phyloP scores from a whole-genome alignment of 176 grass and related monocot genomes.

The Urochloa ruziziensis region DNA sequence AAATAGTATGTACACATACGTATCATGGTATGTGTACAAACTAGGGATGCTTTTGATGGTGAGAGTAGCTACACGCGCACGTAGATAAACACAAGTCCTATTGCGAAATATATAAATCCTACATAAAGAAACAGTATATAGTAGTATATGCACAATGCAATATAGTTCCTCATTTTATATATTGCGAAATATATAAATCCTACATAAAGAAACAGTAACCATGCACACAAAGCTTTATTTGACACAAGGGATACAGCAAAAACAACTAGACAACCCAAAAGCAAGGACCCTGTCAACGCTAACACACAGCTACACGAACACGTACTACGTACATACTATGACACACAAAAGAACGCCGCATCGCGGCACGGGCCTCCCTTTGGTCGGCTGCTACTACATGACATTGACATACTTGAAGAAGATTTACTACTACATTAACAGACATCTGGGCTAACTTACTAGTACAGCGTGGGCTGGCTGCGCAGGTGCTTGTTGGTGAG shows the following conservation, averaged over 20 bases:
- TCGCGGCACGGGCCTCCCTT: background rate
- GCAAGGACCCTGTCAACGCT: background rate
- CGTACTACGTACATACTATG: background rate
- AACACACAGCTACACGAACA: background rate
- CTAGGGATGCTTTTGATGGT: too few species aligned
- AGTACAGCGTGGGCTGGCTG: background rate
- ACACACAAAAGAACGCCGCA: background rate
- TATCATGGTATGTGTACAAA: too few species aligned
- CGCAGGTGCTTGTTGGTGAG: background rate
- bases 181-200: too few species aligned
- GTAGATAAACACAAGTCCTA: too few species aligned
- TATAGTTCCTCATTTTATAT: too few species aligned
- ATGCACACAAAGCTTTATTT: background rate
- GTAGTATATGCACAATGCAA: too few species aligned
- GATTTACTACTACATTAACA: background rate
- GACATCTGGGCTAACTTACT: background rate
- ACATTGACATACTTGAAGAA: background rate
- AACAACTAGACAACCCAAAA: background rate
- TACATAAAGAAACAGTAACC: background rate
- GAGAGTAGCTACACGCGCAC: too few species aligned
- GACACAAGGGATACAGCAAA: background rate
- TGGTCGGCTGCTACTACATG: background rate
- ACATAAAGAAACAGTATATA: too few species aligned
- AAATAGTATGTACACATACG: too few species aligned
- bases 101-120: too few species aligned